Percentiles rank a stretch among this genome's conserved stretches.
These are phyloP conservation scores for Aspergillus jensenii DNA, from an alignment of 2,329 filamentous ascomycete genomes.

Conservation along the genomic window DNA sequence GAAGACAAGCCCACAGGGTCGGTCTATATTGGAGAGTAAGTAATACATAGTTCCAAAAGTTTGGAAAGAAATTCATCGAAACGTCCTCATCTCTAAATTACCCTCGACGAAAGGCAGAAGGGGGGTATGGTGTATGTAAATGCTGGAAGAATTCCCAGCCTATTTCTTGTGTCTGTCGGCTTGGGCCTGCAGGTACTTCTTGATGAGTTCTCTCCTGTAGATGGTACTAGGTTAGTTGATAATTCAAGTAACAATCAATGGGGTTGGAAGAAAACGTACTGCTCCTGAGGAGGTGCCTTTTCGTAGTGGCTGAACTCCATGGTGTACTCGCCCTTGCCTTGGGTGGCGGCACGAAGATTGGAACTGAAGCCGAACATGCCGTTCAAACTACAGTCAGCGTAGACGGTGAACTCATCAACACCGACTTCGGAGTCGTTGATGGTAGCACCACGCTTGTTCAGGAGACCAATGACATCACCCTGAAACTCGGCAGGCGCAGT, in stretches of 20 bases:
- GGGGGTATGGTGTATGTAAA: slow-evolving; percentile 1
- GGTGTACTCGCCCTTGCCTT: slow-evolving; percentile 96
- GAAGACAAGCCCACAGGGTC: slow-evolving; percentile 20
- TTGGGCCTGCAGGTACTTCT: slow-evolving; percentile 67
- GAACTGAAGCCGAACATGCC: slow-evolving; percentile 97
- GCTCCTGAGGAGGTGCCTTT: slow-evolving; percentile 79
- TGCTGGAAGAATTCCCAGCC: slow-evolving; percentile 8
- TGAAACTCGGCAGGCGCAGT: slow-evolving; percentile 97
- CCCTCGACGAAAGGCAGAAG: slow-evolving; percentile 8
- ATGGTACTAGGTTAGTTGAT: slow-evolving; percentile 11
- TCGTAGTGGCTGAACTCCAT: slow-evolving; percentile 99
- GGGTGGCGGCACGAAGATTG: slow-evolving; percentile 86
- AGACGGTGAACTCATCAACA: slow-evolving; percentile 87
- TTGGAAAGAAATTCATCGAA: slow-evolving; percentile 9
- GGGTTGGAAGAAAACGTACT: slow-evolving; percentile 60
- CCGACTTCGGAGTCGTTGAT: slow-evolving; percentile 96
- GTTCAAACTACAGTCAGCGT: slow-evolving; percentile 90
- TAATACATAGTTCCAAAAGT: slow-evolving; percentile 19
- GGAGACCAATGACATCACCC: slow-evolving; percentile 86
- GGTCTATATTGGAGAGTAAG: slow-evolving; percentile 19
- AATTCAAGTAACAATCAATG: neutral
- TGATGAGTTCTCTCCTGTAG: slow-evolving; percentile 62
- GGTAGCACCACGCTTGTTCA: slow-evolving; percentile 95
- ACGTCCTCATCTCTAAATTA: slow-evolving; percentile 10
- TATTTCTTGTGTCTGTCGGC: slow-evolving; percentile 64